These are phyloP conservation scores for Citrus cavaleriei DNA, from an alignment of 345 rosid genomes.

Conservation along the genomic window DNA sequence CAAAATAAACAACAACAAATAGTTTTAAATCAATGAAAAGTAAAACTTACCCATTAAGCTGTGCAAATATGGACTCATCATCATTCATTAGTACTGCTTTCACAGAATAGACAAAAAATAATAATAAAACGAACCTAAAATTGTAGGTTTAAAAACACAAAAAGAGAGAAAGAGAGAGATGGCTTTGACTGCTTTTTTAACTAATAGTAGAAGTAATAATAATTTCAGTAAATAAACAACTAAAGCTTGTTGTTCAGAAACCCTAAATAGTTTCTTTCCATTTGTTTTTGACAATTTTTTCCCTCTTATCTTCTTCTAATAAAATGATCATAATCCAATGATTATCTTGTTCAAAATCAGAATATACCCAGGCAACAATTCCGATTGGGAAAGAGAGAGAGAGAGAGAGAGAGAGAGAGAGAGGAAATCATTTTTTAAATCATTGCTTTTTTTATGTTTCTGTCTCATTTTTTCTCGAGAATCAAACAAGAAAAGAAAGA, in stretches of 20 bases:
- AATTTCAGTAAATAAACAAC: background rate
- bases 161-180: background rate
- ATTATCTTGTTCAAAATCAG: background rate
- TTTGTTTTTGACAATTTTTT: background rate
- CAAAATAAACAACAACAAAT: background rate
- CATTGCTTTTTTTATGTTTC: background rate
- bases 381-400: background rate
- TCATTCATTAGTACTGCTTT: background rate
- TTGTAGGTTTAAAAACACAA: background rate
- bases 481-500: background rate
- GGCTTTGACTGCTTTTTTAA: background rate
- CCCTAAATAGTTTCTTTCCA: background rate
- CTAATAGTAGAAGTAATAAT: background rate
- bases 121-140: background rate
- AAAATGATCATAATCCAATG: background rate
- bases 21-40: background rate
- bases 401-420: background rate
- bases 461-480: background rate
- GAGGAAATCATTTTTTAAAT: slow-evolving; percentile 4
- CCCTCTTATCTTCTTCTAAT: background rate
- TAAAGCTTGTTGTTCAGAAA: background rate
- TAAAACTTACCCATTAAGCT: background rate
- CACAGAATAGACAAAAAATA: background rate
- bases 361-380: background rate
- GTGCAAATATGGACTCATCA: background rate